Evolutionary conservation across 331 rosid genomes (phyloP), one percentile per base, ranked within the genome.

Genomic region (Phaseolus coccineus): DNA sequence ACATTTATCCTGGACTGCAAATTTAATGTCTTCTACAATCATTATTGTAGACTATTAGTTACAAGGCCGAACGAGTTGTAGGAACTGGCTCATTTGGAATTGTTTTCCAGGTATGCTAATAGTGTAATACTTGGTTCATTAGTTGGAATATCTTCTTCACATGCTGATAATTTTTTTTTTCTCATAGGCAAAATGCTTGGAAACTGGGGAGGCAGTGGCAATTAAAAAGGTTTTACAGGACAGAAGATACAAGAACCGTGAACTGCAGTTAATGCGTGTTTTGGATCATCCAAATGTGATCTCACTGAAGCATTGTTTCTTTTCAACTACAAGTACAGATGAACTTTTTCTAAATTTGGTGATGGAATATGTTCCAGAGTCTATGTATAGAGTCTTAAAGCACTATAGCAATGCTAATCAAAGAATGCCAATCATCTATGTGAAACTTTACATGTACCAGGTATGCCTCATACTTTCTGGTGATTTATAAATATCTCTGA

Each of bases 211-310:
- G 77, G 88, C 93, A 2, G 97, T 94, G 85, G 98, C 98, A 37
- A 94, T 94, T 73, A 94, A 94, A 84, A 94, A 94, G 80, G 97
- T 94, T 68, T 84, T 94, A 83, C 98, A 94, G 73, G 97, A 94
- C 84, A 85, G 93, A 82, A 87, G 97, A 85, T 92, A 89, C 66
- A 94, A 94, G 83, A 94, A 92, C 74, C 93, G 97, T 76, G 98
- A 92, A 73, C 89, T 94, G 56, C 97, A 94, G 86, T 80, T 94
- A 66, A 92, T 94, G 98, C 97, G 98, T 11, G 90, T 89, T 81
- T 92, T 94, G 98, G 95, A 94, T 78, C 98, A 94, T 88, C 93
- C 97, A 11, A 94, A 94, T 83, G 97, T 94, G 75, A 84, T 94
- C 82, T 88, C 91, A 56, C 50, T 94, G 86, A 94, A 94, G 88